Percentiles rank a stretch among this genome's conserved stretches.
Evolutionary conservation across 2,329 filamentous ascomycete species (phyloP).

Genomic region (Alternaria panax): DNA sequence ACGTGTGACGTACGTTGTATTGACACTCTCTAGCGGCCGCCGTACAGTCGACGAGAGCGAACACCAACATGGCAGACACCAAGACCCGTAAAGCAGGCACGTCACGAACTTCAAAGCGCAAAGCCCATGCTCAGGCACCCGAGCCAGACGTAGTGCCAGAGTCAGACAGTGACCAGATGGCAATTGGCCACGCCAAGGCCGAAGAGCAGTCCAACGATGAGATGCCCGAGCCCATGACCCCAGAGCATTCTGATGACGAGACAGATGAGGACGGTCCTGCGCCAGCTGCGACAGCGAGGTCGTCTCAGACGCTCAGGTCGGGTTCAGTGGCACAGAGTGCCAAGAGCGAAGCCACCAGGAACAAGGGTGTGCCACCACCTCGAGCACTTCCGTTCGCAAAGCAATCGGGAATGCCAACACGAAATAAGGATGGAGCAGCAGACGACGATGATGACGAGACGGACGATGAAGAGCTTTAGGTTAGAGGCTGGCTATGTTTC

Average conservation of each 20-base stretch:
- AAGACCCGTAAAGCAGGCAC: constrained; percentile 41
- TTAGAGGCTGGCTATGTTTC: not conserved
- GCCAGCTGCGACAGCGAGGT: constrained; percentile 16
- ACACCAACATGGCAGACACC: constrained; percentile 30
- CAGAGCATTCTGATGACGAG: constrained; percentile 47
- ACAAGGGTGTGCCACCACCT: constrained; percentile 39
- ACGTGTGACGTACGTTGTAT: not conserved
- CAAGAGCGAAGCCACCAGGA: not conserved
- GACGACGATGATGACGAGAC: constrained; percentile 44
- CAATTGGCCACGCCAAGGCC: constrained; percentile 38
- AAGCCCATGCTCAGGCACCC: constrained; percentile 36
- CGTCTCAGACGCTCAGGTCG: constrained; percentile 28
- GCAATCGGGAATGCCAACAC: not conserved
- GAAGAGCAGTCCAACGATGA: constrained; percentile 40
- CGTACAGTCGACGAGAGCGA: constrained; percentile 36
- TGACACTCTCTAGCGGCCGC: constrained; percentile 31
- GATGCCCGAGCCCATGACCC: constrained; percentile 35
- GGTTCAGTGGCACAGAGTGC: not conserved
- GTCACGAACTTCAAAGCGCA: constrained; percentile 48
- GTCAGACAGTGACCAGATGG: constrained; percentile 45
- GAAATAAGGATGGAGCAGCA: not conserved
- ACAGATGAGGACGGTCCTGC: constrained; percentile 43
- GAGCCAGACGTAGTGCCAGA: constrained; percentile 32
- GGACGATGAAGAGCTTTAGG: constrained; percentile 48
- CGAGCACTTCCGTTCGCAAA: constrained; percentile 48